Conservation (phyloP, 2,329 filamentous ascomycete genomes). For the Fusarium abutilonis region DNA sequence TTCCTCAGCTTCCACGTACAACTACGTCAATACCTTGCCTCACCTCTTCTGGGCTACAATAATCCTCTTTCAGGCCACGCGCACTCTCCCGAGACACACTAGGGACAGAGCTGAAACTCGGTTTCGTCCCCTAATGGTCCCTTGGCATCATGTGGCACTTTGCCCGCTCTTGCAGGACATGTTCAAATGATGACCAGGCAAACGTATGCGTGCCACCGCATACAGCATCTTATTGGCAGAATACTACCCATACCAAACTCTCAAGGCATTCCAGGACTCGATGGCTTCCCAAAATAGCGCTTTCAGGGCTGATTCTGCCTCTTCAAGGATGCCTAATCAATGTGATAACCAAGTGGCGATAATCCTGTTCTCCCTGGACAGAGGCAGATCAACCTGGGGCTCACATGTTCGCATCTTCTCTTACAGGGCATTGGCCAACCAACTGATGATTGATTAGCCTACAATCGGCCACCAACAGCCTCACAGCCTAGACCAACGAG, state of each 20-base stretch:
- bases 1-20: slow-evolving; percentile 4
- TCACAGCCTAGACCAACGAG: slow-evolving; percentile 4
- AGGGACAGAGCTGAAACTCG: slow-evolving; percentile 34
- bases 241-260: background rate
- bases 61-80: slow-evolving; percentile 15
- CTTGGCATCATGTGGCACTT: slow-evolving; percentile 25
- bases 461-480: slow-evolving; percentile 4
- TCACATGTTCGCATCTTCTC: background rate
- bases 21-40: background rate
- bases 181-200: slow-evolving; percentile 30
- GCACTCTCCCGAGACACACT: slow-evolving; percentile 18
- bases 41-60: slow-evolving; percentile 12
- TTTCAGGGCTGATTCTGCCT: slow-evolving; percentile 31
- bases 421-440: slow-evolving; percentile 3
- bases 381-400: background rate
- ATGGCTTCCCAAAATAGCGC: slow-evolving; percentile 13
- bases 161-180: slow-evolving; percentile 33
- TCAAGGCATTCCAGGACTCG: slow-evolving; percentile 32
- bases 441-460: slow-evolving; percentile 9
- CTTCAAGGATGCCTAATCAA: slow-evolving; percentile 21
- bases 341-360: slow-evolving; percentile 2
- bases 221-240: slow-evolving; percentile 32
- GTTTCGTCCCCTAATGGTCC: slow-evolving; percentile 20
- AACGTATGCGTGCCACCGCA: slow-evolving; percentile 39
- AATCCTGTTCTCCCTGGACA: slow-evolving; percentile 3